Evolutionary conservation across 1,139 yeast genomes (phyloP), one percentile per base, ranked within the genome.

Genomic region (Lodderomyces parapsilosis): DNA sequence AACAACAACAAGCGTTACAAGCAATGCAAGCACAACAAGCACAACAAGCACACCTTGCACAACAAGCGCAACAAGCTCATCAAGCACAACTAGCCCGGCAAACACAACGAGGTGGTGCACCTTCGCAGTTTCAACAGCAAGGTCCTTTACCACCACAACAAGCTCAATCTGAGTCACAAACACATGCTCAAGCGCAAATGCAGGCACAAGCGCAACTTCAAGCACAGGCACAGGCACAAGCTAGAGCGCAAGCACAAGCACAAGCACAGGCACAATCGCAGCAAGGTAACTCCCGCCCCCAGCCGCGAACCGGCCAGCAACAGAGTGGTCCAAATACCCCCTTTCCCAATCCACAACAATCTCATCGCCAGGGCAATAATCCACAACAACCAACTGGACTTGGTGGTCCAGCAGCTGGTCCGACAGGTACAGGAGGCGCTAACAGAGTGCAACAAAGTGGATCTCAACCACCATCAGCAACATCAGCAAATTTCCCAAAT

Each of bases 401-500:
- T 11, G 42, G 40, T 17, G 45, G 40, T 43, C 46, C 23, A n/a
- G n/a, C n/a, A n/a, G n/a, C n/a, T n/a, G n/a, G n/a, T n/a, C n/a
- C n/a, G n/a, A n/a, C n/a, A n/a, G n/a, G n/a, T n/a, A n/a, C 52
- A 11, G 50, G 42, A 31, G 44, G 32, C 20, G 42, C 49, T 9
- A 32, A 27, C 7, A 43, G 18, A 4, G 62, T 57, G 34, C 59
- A 27, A 19, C 43, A 34, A 23, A 22, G 13, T 20, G 39, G 24
- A 20, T 24, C 33, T 18, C 48, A 41, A 39, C 39, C 23, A 8
- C 42, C 39, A 42, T 24, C 66, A 46, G 49, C 71, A 57, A 49
- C 70, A 60, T 50, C 56, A 55, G 38, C 44, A 8, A 38, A 35
- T 31, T 36, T 41, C 33, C 46, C 46, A 52, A 38, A 56, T 57